Percentiles rank a stretch among this genome's conserved stretches.
Evolutionary conservation across 768 basidiomycete genomes (phyloP).

Genomic region (Boletus barrowsii): DNA sequence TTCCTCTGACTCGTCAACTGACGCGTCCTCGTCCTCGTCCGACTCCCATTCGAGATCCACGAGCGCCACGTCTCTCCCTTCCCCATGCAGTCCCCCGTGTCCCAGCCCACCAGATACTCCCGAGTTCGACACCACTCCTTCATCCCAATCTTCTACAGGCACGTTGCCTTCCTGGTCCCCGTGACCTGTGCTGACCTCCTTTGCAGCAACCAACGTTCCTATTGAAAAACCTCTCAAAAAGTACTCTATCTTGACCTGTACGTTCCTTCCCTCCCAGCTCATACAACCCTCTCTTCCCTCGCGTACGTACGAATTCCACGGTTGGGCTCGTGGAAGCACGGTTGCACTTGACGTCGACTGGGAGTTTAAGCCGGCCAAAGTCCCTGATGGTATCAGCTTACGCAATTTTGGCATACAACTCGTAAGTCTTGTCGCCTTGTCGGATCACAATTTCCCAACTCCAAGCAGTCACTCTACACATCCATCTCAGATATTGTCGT

Average conservation of each 20-base stretch:
- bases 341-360: slow-evolving; percentile 35
- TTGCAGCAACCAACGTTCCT: slow-evolving; percentile 8
- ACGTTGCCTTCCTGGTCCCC: background rate
- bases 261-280: slow-evolving; percentile 49
- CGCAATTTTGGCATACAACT: slow-evolving; percentile 90
- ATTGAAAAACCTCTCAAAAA: slow-evolving; percentile 11
- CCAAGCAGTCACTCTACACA: slow-evolving; percentile 69
- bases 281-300: slow-evolving; percentile 28
- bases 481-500: slow-evolving; percentile 88
- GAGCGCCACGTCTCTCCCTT: slow-evolving; percentile 30
- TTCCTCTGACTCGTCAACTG: slow-evolving; percentile 22
- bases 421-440: slow-evolving; percentile 44
- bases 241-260: slow-evolving; percentile 46
- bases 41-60: slow-evolving; percentile 21
- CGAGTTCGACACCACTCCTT: background rate
- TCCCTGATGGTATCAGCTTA: slow-evolving; percentile 80
- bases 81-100: slow-evolving; percentile 19
- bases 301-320: slow-evolving; percentile 18
- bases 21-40: slow-evolving; percentile 22
- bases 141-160: slow-evolving; percentile 4
- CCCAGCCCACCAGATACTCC: background rate
- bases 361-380: slow-evolving; percentile 66
- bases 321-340: slow-evolving; percentile 17
- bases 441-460: slow-evolving; percentile 3
- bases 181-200: background rate